phyloP scores from a whole-genome alignment of 768 basidiomycete genomes.

The Boletus reticulatus region DNA sequence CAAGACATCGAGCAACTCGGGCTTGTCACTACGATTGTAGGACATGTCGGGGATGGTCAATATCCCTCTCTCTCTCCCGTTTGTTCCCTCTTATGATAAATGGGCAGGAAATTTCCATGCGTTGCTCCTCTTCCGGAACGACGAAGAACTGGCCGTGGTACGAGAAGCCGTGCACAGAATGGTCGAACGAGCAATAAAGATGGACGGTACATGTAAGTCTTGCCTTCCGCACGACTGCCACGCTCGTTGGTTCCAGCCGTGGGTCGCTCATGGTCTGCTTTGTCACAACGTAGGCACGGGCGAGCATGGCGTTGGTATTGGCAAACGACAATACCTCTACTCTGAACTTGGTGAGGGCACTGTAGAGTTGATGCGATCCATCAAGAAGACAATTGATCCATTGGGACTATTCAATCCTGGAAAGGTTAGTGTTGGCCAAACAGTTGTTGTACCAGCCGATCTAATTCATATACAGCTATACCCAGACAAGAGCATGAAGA shows the following conservation, averaged over 20 bases:
- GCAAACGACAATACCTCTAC: constrained; percentile 78
- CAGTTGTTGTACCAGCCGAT: background rate
- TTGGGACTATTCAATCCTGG: constrained; percentile 79
- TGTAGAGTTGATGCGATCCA: constrained; percentile 77
- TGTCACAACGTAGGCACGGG: constrained; percentile 51
- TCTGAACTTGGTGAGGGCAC: constrained; percentile 83
- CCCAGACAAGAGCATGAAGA: constrained; percentile 25
- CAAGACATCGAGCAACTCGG: constrained; percentile 59
- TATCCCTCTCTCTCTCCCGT: constrained; percentile 23
- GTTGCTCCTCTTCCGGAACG: constrained; percentile 53
- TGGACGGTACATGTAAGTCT: constrained; percentile 70
- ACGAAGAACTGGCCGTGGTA: constrained; percentile 47
- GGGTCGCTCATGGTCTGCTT: background rate
- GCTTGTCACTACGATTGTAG: constrained; percentile 63
- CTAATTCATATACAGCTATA: constrained; percentile 13
- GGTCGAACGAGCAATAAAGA: constrained; percentile 62
- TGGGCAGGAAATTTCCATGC: constrained; percentile 48
- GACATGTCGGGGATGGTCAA: constrained; percentile 73
- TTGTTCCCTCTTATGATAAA: background rate
- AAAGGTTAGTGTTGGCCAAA: constrained; percentile 47
- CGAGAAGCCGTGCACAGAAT: constrained; percentile 53
- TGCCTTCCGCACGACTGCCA: background rate
- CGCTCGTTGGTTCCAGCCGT: background rate
- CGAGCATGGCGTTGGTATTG: constrained; percentile 87
- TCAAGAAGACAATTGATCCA: constrained; percentile 77